Conservation (phyloP, 108 stramenopile species). For the Nitzschia palea region DNA sequence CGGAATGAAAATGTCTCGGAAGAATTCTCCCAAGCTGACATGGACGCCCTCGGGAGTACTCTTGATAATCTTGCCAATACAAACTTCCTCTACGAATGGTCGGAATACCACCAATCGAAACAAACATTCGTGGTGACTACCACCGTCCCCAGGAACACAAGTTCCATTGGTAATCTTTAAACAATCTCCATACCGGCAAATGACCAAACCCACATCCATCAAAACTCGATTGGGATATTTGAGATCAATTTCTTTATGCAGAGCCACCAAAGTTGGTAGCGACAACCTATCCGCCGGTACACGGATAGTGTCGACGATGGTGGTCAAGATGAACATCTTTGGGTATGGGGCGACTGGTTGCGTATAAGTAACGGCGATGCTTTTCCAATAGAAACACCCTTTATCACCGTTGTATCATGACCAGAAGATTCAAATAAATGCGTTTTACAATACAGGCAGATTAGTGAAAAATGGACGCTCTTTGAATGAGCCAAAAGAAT, state of each 20-base stretch:
- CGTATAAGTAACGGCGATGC: too few relatives aligned
- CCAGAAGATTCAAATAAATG: too few relatives aligned
- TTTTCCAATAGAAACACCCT: background rate
- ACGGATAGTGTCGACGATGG: slow-evolving; percentile 70
- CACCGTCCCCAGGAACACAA: slow-evolving; percentile 83
- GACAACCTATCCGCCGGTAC: slow-evolving; percentile 67
- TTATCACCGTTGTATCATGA: too few relatives aligned
- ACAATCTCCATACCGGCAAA: slow-evolving; percentile 74
- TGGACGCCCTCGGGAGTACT: slow-evolving; percentile 71
- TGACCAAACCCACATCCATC: slow-evolving; percentile 81
- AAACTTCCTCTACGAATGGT: slow-evolving; percentile 90
- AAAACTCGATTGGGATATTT: slow-evolving; percentile 82
- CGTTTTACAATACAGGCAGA: too few relatives aligned
- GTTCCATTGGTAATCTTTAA: slow-evolving; percentile 64
- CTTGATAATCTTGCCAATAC: slow-evolving; percentile 63
- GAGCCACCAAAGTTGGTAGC: slow-evolving; percentile 54
- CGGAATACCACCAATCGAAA: slow-evolving; percentile 85
- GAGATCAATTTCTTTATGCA: slow-evolving; percentile 74
- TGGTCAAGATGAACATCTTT: slow-evolving; percentile 74
- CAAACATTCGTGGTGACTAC: slow-evolving; percentile 74
- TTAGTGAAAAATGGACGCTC: too few relatives aligned
- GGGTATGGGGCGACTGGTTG: too few relatives aligned
- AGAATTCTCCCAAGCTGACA: slow-evolving; percentile 79
- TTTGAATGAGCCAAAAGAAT: too few relatives aligned
- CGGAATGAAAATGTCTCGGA: slow-evolving; percentile 85